Conservation (phyloP, 2,329 filamentous ascomycete species). For the Fusarium udum region DNA sequence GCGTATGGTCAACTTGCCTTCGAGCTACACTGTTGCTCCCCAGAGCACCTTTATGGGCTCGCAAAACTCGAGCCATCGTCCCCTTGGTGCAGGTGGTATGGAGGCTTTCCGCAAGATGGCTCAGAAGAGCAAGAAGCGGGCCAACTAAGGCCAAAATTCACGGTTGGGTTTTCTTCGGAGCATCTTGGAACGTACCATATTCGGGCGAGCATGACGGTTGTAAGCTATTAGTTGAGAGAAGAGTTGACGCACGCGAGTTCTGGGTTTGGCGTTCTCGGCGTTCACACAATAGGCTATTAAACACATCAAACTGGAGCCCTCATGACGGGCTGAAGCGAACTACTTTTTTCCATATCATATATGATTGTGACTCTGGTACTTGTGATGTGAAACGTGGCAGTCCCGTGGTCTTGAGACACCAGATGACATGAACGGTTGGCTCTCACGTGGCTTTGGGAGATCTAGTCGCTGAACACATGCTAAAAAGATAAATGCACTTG, state of each 20-base stretch:
- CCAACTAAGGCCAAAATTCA: conserved; percentile 6
- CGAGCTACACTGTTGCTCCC: conserved; percentile 68
- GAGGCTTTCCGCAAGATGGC: conserved; percentile 74
- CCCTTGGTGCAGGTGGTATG: conserved; percentile 70
- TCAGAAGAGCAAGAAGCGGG: conserved; percentile 67
- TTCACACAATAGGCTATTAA: conserved; percentile 27
- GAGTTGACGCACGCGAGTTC: conserved; percentile 23
- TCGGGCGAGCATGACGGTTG: conserved; percentile 13
- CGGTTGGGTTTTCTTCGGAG: background rate
- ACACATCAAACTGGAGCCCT: conserved; percentile 11
- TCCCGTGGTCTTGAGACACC: background rate
- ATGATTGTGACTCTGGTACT: background rate
- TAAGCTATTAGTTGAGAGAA: conserved; percentile 33
- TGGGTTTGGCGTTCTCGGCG: conserved; percentile 39
- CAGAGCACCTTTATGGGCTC: conserved; percentile 69
- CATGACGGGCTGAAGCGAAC: conserved; percentile 1
- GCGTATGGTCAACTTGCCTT: conserved; percentile 62
- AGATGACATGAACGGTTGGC: conserved; percentile 10
- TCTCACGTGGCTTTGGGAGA: conserved; percentile 7
- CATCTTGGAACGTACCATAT: background rate
- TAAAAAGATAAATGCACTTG: background rate
- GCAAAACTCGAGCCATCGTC: conserved; percentile 62
- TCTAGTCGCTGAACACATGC: background rate
- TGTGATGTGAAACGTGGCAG: background rate
- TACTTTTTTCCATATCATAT: background rate